phyloP scores from a whole-genome alignment of 306 rosid species.

The Canavalia gladiata region DNA sequence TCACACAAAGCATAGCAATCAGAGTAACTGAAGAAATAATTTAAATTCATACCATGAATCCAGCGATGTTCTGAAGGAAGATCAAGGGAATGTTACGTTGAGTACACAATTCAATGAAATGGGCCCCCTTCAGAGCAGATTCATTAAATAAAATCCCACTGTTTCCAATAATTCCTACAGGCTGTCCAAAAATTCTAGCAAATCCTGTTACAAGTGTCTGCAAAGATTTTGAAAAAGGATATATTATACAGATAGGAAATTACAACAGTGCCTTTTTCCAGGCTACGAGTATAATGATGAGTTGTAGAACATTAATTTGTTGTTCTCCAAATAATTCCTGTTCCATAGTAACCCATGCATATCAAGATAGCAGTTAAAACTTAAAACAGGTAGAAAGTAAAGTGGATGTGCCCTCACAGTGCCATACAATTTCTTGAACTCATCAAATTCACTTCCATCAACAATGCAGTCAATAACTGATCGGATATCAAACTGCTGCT shows the following conservation, averaged over 20 bases:
- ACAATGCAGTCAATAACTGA: slow-evolving; percentile 88
- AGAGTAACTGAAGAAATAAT: slow-evolving; percentile 40
- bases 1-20: slow-evolving; percentile 2
- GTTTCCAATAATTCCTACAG: slow-evolving; percentile 97
- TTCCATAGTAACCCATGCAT: neutral
- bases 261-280: slow-evolving; percentile 1
- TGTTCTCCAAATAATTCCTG: slow-evolving; percentile 30
- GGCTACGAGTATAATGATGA: slow-evolving; percentile 16
- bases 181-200: slow-evolving; percentile 90
- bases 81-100: slow-evolving; percentile 90
- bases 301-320: slow-evolving; percentile 13
- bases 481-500: slow-evolving; percentile 89
- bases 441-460: slow-evolving; percentile 97
- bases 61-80: slow-evolving; percentile 97
- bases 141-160: slow-evolving; percentile 91
- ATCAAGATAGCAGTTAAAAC: slow-evolving; percentile 26
- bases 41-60: slow-evolving; percentile 81
- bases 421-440: slow-evolving; percentile 98
- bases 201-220: slow-evolving; percentile 98
- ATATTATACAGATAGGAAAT: neutral
- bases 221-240: slow-evolving; percentile 46
- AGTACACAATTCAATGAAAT: slow-evolving; percentile 89
- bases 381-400: slow-evolving; percentile 37
- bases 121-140: slow-evolving; percentile 96
- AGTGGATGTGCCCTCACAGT: slow-evolving; percentile 78